Evolutionary conservation across 176 grass and related monocot species (phyloP), one percentile per base, ranked within the genome.

Genomic region (Hsuehochloa calcarea): DNA sequence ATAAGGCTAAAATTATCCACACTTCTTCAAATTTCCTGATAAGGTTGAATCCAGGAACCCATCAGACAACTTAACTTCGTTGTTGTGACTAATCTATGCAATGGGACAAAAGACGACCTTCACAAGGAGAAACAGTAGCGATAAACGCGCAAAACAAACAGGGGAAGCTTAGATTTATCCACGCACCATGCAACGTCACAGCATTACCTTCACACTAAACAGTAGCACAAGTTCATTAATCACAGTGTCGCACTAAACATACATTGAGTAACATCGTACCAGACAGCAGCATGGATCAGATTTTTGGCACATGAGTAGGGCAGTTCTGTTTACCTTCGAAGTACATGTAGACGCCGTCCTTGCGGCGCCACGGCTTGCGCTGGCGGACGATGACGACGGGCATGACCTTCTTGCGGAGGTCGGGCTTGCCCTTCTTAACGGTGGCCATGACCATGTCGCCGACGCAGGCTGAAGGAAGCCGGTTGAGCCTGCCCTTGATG

Each of bases 401-500:
- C 88, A 93, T 90, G 34, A 88, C 91, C 82, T 90, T 90, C 85
- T 93, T 93, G 12, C 91, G 81, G 65, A 93, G 88, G 10, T 93
- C 91, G 31, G 90, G 83, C 80, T 89, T 92, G 0, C 91, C 91
- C 82, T 93, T 90, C 91, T 93, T 93, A 5, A 93, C 88, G 34
- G 91, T 90, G 85, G 91, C 88, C 91, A 93, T 93, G 65, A 93
- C 88, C 88, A 93, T 93, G 88, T 93, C 91, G 43, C 91, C 91
- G 49, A 93, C 85, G 81, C 91, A 93, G 55, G 85, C 88, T 15
- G 91, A 93, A 47, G 91, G 88, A 15, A 93, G 88, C 8, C 88
- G 84, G 70, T 90, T 93, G 65, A 90, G 91, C 4, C 91, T 72
- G 23, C 91, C 88, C 88, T 93, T 90, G 76, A 93, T 93, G 31